Base-by-base conservation (phyloP, 176 grass and related monocot genomes). In the Rhynchospora pubera region DNA sequence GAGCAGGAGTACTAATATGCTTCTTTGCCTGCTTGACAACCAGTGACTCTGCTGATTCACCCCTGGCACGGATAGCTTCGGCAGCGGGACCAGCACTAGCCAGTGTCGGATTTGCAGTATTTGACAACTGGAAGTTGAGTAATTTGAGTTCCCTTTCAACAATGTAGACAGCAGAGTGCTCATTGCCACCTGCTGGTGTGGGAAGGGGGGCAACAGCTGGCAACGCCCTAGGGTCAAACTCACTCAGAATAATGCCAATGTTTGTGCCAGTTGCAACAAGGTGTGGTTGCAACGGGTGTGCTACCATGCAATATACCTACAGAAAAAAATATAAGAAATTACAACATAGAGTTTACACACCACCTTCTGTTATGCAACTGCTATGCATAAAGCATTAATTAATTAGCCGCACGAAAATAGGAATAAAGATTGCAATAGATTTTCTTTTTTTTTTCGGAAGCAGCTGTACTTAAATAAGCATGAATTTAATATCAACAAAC, bases 291-390 rank as follows among this genome's bases (percentile, higher is more conserved):
- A 99, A 88, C 51, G 93, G 93, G 82, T 99, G 96, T 19, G 91
- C 96, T 82, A 99, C 96, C 96, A 99, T 99, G 87, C 96, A 99
- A 77, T 95, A 95, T 83, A 90, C 96, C 96, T 99, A 88, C 42
- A 90, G 19, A 75, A 75, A 5, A 5, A 53, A 51, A 51, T 21
- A 6, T 9, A 76, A 13, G 6, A 76, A 75, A 32, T 76, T 76
- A 76, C 5, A 28, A 76, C 13, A n/a, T 47, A 52, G 47, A 1
- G 22, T 69, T 45, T n/a, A 69, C 30, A 11, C 11, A 75, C 22
- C 21, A 8, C 47, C 23, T 26, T 32, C n/a, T n/a, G n/a, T n/a
- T n/a, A 76, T 21, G 22, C 72, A 76, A 5, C 71, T 55, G 28
- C 11, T 18, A 24, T 50, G 69, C 45, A 50, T 51, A 73, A 50